phyloP scores from a whole-genome alignment of 1,284 basidiomycete genomes.

The Apiotrichum mycotoxinovorans region DNA sequence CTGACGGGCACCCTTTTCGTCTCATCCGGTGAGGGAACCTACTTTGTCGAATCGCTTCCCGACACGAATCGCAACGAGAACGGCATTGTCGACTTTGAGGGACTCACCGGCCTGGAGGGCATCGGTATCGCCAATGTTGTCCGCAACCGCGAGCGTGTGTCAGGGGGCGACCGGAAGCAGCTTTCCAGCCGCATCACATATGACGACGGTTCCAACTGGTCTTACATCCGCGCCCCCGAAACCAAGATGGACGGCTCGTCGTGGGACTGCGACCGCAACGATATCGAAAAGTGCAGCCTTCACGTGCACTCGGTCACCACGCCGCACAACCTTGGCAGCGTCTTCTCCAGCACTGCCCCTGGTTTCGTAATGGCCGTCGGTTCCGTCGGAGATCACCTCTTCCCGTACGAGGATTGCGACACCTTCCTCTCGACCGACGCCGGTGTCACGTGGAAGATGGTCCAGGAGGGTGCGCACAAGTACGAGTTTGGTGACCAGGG shows the following conservation, averaged over 20 bases:
- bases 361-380: conserved; percentile 95
- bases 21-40: conserved; percentile 89
- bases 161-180: conserved; percentile 61
- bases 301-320: conserved; percentile 88
- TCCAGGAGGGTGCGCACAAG: conserved; percentile 73
- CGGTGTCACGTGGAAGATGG: conserved; percentile 80
- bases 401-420: conserved; percentile 79
- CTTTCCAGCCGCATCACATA: conserved; percentile 79
- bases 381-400: conserved; percentile 68
- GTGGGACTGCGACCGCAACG: conserved; percentile 61
- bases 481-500: conserved; percentile 94
- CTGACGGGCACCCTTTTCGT: conserved; percentile 88
- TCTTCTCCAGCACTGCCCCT: conserved; percentile 91
- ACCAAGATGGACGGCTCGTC: conserved; percentile 61
- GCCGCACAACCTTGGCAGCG: conserved; percentile 85
- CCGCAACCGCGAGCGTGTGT: conserved; percentile 73
- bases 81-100: conserved; percentile 93
- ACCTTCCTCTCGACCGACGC: conserved; percentile 91
- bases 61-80: conserved; percentile 83
- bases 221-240: conserved; percentile 63
- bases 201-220: conserved; percentile 86
- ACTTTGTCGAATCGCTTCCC: conserved; percentile 85
- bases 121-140: conserved; percentile 88
- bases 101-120: conserved; percentile 85
- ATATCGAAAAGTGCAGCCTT: conserved; percentile 67